A percentile compares a stretch with the other conserved stretches of the same genome.
Conservation (phyloP, 805 yeast genomes). For the Torulaspora delbrueckii region DNA sequence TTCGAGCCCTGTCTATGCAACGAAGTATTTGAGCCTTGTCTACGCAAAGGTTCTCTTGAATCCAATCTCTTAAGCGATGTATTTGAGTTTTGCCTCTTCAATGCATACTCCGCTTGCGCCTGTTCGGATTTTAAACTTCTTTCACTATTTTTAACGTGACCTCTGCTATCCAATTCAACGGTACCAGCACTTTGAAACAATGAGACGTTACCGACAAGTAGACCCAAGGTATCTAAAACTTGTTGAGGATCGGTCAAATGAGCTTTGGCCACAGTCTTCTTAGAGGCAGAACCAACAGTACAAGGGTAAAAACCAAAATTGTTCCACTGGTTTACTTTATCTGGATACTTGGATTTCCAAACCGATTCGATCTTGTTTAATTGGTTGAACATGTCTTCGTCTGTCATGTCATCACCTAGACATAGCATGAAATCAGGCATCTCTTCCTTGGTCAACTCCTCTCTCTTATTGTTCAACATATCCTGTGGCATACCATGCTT, state of each 20-base stretch:
- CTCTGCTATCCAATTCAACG: slow-evolving; percentile 70
- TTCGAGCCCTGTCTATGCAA: slow-evolving; percentile 6
- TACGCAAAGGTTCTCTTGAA: slow-evolving; percentile 5
- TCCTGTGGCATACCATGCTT: slow-evolving; percentile 55
- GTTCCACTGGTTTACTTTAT: slow-evolving; percentile 43
- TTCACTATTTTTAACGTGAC: slow-evolving; percentile 50
- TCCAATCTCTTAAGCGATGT: slow-evolving; percentile 5
- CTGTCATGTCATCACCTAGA: slow-evolving; percentile 93
- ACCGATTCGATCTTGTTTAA: slow-evolving; percentile 55
- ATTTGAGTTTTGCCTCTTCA: slow-evolving; percentile 27
- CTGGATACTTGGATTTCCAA: slow-evolving; percentile 36
- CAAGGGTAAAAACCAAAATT: slow-evolving; percentile 72
- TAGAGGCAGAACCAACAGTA: slow-evolving; percentile 89
- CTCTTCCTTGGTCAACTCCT: slow-evolving; percentile 37
- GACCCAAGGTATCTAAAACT: slow-evolving; percentile 78
- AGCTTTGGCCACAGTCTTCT: slow-evolving; percentile 77
- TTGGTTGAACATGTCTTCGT: slow-evolving; percentile 93
- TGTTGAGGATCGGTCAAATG: slow-evolving; percentile 80
- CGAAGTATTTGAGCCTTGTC: slow-evolving; percentile 4
- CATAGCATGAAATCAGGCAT: slow-evolving; percentile 84
- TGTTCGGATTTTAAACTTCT: slow-evolving; percentile 38
- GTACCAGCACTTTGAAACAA: slow-evolving; percentile 74
- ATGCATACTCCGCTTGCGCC: slow-evolving; percentile 30
- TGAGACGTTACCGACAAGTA: slow-evolving; percentile 73
- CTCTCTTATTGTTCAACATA: slow-evolving; percentile 32